phyloP scores from a whole-genome alignment of 2,329 filamentous ascomycete species.

The Madurella fahalii region DNA sequence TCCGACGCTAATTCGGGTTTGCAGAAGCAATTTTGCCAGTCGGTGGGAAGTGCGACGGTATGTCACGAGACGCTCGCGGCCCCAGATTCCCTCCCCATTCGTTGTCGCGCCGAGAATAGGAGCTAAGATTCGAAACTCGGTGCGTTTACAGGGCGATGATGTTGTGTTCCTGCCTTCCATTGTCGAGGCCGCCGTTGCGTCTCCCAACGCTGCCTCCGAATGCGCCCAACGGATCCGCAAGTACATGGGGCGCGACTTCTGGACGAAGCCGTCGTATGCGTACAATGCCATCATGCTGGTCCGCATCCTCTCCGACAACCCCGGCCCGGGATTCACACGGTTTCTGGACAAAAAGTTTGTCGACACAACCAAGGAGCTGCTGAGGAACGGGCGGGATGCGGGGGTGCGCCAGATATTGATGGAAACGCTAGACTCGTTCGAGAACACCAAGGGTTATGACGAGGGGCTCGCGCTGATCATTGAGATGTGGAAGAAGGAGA shows the following conservation, averaged over 20 bases:
- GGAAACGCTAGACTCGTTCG: constrained; percentile 79
- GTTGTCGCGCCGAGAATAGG: neutral
- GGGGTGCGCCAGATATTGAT: constrained; percentile 81
- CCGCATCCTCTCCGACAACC: constrained; percentile 88
- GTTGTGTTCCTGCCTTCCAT: constrained; percentile 89
- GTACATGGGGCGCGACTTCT: constrained; percentile 72
- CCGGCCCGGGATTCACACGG: constrained; percentile 83
- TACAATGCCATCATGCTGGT: constrained; percentile 97
- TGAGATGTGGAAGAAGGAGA: constrained; percentile 88
- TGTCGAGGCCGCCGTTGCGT: constrained; percentile 92
- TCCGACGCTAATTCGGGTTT: constrained; percentile 15
- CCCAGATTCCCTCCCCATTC: neutral
- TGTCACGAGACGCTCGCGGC: constrained; percentile 23
- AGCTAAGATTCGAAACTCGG: neutral
- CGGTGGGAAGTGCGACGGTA: constrained; percentile 57
- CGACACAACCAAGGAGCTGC: constrained; percentile 67
- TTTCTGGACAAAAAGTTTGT: constrained; percentile 85
- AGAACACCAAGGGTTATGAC: constrained; percentile 68
- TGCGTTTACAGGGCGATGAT: constrained; percentile 65
- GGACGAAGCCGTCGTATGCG: constrained; percentile 63
- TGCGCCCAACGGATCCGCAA: constrained; percentile 78
- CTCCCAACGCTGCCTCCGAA: constrained; percentile 76
- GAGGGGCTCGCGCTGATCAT: constrained; percentile 67
- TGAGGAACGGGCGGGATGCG: constrained; percentile 66
- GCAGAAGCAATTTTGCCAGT: constrained; percentile 79